A percentile compares a stretch with the other conserved stretches of the same genome.
phyloP scores from a whole-genome alignment of 2,329 filamentous ascomycete species.

The Arthrocladium fulminans region DNA sequence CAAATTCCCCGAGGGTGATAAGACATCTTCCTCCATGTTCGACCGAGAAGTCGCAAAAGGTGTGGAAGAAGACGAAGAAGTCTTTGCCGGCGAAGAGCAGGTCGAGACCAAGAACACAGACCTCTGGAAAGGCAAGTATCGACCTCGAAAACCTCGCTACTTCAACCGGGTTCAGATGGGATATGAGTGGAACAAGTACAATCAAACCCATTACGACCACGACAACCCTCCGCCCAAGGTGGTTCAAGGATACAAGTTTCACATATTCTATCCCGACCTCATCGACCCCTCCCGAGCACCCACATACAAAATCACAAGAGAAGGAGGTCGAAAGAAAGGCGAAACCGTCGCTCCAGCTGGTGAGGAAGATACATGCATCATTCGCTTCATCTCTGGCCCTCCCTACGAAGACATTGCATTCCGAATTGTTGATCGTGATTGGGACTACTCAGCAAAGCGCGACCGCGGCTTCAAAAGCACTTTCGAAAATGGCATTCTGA shows the following conservation, averaged over 20 bases:
- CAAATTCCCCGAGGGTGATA: constrained; percentile 59
- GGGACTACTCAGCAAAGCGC: constrained; percentile 94
- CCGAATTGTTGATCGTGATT: constrained; percentile 94
- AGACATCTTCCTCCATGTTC: constrained; percentile 57
- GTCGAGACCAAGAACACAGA: constrained; percentile 44
- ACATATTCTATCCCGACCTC: constrained; percentile 96
- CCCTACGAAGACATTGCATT: constrained; percentile 97
- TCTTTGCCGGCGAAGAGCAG: constrained; percentile 83
- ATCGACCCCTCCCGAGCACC: constrained; percentile 92
- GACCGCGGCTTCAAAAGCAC: constrained; percentile 93
- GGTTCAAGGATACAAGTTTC: constrained; percentile 98
- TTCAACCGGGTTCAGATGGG: constrained; percentile 99
- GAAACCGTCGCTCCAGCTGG: constrained; percentile 90
- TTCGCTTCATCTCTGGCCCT: constrained; percentile 87
- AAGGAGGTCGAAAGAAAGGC: constrained; percentile 78
- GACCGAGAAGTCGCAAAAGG: constrained; percentile 88
- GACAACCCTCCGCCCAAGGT: constrained; percentile 97
- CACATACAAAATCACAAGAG: constrained; percentile 90
- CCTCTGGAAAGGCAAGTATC: constrained; percentile 70
- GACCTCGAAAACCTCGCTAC: constrained; percentile 85
- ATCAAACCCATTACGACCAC: constrained; percentile 98
- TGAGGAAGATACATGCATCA: constrained; percentile 93
- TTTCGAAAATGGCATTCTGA: constrained; percentile 95
- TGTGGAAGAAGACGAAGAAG: constrained; percentile 86
- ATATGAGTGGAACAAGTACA: constrained; percentile 99